Evolutionary conservation across 2,329 filamentous ascomycete species (phyloP), one percentile per base, ranked within the genome.

Genomic region (Tolypocladium ovalisporum): DNA sequence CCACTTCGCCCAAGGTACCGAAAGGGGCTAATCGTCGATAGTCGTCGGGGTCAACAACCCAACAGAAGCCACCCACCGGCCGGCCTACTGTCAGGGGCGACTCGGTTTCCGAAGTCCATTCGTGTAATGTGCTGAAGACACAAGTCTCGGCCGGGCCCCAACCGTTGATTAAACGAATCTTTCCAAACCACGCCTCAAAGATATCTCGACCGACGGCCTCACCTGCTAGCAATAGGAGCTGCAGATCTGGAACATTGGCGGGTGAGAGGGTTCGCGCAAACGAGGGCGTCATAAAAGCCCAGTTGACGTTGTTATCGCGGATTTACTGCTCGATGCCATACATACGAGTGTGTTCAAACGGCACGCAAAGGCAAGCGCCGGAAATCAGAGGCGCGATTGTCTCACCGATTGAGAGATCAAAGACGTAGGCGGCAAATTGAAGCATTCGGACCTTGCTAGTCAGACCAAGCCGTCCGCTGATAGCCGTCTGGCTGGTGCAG

Each of bases 91-190:
- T 56, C 22, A 57, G 13, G 12, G 58, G 34, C n/a, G 52, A 56
- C 52, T 59, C 57, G 2, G 39, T 24, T 10, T 19, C 6, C 3
- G 22, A 40, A 7, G 24, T 47, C 47, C 54, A 57, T 22, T 59
- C 57, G 15, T 56, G 52, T 3, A 59, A n/a, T 7, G 40, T 52
- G 35, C 54, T 58, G 39, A 54, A 55, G 6, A 54, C 39, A 17
- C 47, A 40, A 9, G 57, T 56, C 37, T 58, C 61, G 2, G 60
- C 58, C 1, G 61, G 61, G 2, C 61, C 61, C 51, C 61, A 63
- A 6, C 37, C 56, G 22, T 63, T 62, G 27, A 62, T 13, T 4
- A 63, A 29, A 2, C 49, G 53, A n/a, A 57, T 54, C 17, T 54
- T 49, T 12, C 57, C 58, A 32, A 51, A 29, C 61, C 58, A 63